A percentile compares a stretch with the other conserved stretches of the same genome.
These are phyloP conservation scores for Aspergillus vadensis DNA, from an alignment of 2,329 filamentous ascomycete species.

Conservation along the genomic window DNA sequence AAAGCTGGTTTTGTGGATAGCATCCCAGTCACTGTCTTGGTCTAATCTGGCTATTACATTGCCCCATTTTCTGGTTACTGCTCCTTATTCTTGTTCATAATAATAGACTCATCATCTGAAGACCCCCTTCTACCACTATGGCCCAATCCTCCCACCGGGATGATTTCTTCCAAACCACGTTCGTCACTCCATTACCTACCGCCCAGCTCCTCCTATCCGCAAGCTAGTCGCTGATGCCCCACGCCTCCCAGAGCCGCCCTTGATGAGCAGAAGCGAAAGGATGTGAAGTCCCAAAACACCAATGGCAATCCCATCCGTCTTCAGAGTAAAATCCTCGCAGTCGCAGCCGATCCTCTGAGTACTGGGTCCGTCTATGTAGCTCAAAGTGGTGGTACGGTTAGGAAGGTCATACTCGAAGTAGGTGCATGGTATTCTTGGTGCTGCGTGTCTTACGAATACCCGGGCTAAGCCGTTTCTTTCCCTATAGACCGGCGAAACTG, in stretches of 20 bases:
- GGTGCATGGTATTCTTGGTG: conserved; percentile 42
- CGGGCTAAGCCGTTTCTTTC: conserved; percentile 18
- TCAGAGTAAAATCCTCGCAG: conserved; percentile 82
- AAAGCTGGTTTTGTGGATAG: neutral
- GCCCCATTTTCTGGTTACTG: neutral
- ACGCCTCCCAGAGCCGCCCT: conserved; percentile 47
- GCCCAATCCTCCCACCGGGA: conserved; percentile 72
- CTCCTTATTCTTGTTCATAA: neutral
- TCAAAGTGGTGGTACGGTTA: conserved; percentile 80
- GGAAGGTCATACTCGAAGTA: conserved; percentile 75
- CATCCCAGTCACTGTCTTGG: neutral
- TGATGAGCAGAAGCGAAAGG: conserved; percentile 61
- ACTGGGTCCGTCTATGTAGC: conserved; percentile 71
- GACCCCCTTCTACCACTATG: conserved; percentile 41
- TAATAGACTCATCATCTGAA: neutral
- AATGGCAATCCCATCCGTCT: conserved; percentile 78
- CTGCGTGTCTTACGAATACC: conserved; percentile 9
- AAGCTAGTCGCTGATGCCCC: conserved; percentile 16
- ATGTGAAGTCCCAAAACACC: conserved; percentile 75
- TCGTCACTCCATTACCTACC: conserved; percentile 36
- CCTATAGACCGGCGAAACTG: conserved; percentile 47
- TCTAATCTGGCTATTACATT: neutral
- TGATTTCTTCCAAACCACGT: conserved; percentile 94
- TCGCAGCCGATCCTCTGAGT: conserved; percentile 66
- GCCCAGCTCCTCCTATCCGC: conserved; percentile 11